phyloP scores from a whole-genome alignment of 2,329 filamentous ascomycete genomes.

The Ceratocystis ficicola region DNA sequence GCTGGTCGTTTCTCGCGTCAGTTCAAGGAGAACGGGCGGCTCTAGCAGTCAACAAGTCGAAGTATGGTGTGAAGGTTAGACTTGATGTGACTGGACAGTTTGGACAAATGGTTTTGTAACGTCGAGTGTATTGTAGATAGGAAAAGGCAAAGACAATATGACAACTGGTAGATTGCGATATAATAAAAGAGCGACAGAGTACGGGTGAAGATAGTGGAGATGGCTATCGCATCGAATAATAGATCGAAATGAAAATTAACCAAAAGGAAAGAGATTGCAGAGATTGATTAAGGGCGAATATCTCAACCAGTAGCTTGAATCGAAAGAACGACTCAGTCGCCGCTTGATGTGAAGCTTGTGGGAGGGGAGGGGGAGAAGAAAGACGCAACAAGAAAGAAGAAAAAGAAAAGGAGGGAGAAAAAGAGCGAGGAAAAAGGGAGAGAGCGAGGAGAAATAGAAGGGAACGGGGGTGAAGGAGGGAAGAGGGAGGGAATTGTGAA shows the following conservation, averaged over 20 bases:
- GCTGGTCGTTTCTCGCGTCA: not conserved
- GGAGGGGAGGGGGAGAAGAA: constrained; percentile 9
- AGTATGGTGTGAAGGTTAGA: not conserved
- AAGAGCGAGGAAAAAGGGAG: constrained; percentile 6
- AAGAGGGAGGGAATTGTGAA: constrained; percentile 10
- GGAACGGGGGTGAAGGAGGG: not conserved
- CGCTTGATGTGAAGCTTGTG: constrained; percentile 19
- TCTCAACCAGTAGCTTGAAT: constrained; percentile 18
- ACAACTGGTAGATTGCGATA: not conserved
- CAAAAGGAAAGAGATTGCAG: not conserved
- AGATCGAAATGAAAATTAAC: not conserved
- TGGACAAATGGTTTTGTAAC: not conserved
- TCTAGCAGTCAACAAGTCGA: not conserved
- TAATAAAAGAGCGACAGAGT: constrained; percentile 7
- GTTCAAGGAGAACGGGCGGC: not conserved
- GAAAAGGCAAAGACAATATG: not conserved
- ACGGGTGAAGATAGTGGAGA: not conserved
- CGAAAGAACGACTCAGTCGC: constrained; percentile 20
- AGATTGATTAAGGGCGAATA: constrained; percentile 10
- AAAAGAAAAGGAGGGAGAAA: constrained; percentile 6
- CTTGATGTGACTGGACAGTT: not conserved
- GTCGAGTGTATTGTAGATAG: not conserved
- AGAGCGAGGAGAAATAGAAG: constrained; percentile 7
- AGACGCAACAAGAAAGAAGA: not conserved
- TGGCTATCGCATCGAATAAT: not conserved